Evolutionary conservation across 1,284 basidiomycete genomes (phyloP).

Genomic region (Boletus smithii): DNA sequence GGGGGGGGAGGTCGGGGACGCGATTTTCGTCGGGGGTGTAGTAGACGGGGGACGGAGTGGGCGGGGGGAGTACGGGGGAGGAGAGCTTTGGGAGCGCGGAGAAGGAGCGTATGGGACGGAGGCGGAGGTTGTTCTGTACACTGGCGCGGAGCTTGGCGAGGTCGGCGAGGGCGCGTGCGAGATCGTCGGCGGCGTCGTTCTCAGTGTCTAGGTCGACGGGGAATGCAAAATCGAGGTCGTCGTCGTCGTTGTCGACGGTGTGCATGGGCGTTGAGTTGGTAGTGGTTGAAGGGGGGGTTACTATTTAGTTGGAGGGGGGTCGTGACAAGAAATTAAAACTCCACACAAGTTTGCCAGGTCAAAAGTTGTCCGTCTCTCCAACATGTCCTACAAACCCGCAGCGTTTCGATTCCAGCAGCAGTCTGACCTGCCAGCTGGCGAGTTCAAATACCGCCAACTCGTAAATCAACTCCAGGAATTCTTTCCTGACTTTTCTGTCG

Average conservation of each 20-base stretch:
- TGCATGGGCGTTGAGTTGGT: no score
- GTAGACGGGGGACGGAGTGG: no score
- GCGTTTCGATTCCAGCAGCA: constrained; percentile 39
- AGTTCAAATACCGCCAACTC: constrained; percentile 48
- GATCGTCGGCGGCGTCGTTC: constrained; percentile 41
- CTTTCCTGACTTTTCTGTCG: constrained; percentile 75
- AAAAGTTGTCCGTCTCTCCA: no score
- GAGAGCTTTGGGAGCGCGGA: constrained; percentile 42
- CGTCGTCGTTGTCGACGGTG: constrained; percentile 8
- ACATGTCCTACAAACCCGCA: constrained; percentile 56
- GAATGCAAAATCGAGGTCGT: constrained; percentile 31
- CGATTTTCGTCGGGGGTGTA: no score
- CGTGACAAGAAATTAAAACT: constrained; percentile 31
- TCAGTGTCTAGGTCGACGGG: constrained; percentile 34
- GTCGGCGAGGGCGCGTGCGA: constrained; percentile 60
- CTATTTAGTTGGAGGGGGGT: constrained; percentile 19
- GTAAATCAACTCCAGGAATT: constrained; percentile 68
- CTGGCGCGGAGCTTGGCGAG: constrained; percentile 65
- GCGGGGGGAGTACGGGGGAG: no score
- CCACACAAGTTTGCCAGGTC: no score
- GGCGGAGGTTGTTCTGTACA: constrained; percentile 69
- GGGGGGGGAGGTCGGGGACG: no score
- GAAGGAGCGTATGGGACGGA: constrained; percentile 67
- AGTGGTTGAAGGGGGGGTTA: no score
- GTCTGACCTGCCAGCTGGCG: constrained; percentile 27